Evolutionary conservation across 257 asterid genomes (phyloP).

Genomic region (Henckelia pumila): DNA sequence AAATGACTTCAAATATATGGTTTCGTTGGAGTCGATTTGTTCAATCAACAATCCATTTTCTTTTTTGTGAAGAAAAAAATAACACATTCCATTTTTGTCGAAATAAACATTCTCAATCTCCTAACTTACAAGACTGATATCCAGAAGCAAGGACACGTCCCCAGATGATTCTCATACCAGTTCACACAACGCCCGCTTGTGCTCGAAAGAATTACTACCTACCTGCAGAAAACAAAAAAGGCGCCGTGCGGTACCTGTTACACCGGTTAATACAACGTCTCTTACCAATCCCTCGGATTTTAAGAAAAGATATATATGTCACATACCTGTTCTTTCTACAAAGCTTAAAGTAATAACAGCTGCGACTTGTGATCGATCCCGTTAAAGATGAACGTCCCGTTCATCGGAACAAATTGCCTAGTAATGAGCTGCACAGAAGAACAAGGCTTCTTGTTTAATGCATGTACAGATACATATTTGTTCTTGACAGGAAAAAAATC

Average conservation of each 20-base stretch:
- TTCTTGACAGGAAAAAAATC: constrained; percentile 48
- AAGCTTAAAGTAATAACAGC: constrained; percentile 47
- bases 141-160: background rate
- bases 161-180: background rate
- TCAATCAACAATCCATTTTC: background rate
- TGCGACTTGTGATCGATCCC: constrained; percentile 95
- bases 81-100: too few species aligned
- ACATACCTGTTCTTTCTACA: constrained; percentile 20
- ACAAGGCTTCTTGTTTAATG: constrained; percentile 6
- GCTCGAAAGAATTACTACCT: background rate
- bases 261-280: background rate
- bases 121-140: background rate
- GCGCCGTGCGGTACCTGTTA: background rate
- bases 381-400: constrained; percentile 86
- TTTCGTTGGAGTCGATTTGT: background rate
- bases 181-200: background rate
- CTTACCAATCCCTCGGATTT: background rate
- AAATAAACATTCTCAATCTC: too few species aligned
- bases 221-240: background rate
- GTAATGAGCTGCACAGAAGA: constrained; percentile 72
- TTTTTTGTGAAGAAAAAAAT: too few species aligned
- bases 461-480: constrained; percentile 35
- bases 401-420: constrained; percentile 85
- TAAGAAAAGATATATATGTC: constrained; percentile 1
- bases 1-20: too few species aligned